Base-by-base conservation (phyloP, 2,329 filamentous ascomycete genomes). In the Fusarium decemcellulare region DNA sequence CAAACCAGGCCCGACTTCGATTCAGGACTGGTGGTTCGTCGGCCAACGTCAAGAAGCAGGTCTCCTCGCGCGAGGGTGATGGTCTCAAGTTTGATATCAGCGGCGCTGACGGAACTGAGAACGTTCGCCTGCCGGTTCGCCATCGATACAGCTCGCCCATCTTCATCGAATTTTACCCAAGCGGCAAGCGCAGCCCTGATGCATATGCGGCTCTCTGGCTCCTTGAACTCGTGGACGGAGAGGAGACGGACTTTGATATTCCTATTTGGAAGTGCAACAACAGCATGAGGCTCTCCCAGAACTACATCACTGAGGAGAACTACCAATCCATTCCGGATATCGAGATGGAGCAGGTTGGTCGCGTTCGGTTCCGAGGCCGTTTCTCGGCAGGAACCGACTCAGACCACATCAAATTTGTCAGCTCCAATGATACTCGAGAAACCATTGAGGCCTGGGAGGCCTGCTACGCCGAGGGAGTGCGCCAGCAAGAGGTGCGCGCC, bases 381-480 rank as follows among this genome's bases (percentile, higher is more conserved):
- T 98, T 98, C 84, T 97, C 96, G 69, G 91, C 95, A 1, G 95
- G 95, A 14, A 97, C 93, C 51, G 95, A 98, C 77, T 90, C 93
- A 57, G 92, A 93, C 16, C 96, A 98, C 77, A 87, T 93, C 70
- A 86, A 85, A 2, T 98, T 97, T 72, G 91, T 97, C 23, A 88
- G 90, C 50, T 93, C 97, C 79, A 97, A 97, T 74, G 91, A 97
- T 77, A 91, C 92, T 2, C 91, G 95, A 34, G 96, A 98, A 83
- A 98, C 95, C 0, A 97, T 93, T 69, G 95, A 98, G 81, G 93
- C 92, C 0, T 98, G 95, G 94, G 94, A 98, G 79, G 93, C 94
- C 1, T 98, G 95, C 78, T 89, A 92, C 42, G 90, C 94, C 0
- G 95, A 98, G 79, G 95, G 95, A 12, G 93, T 97, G 0, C 90